phyloP scores from a whole-genome alignment of 139 green algal species.

The Chlorella sp. region DNA sequence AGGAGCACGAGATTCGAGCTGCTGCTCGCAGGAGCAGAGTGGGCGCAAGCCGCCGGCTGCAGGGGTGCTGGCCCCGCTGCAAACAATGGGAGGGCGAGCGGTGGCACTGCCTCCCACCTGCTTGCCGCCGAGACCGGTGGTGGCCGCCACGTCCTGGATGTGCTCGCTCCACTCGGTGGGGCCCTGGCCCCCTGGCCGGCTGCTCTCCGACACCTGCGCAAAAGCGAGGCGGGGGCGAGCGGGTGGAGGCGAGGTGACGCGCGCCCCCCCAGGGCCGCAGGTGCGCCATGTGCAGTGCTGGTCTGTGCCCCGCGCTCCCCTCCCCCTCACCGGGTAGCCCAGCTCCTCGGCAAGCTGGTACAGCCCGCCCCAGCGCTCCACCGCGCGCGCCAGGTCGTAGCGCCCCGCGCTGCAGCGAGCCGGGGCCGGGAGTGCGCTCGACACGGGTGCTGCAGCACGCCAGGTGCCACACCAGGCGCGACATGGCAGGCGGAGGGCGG shows the following conservation, averaged over 20 bases:
- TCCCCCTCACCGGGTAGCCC: slow-evolving; percentile 13
- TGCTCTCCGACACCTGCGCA: no score
- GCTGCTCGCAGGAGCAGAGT: no score
- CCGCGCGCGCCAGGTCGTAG: slow-evolving; percentile 48
- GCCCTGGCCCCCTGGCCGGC: background rate
- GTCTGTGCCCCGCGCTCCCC: background rate
- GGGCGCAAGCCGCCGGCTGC: no score
- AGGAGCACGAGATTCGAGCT: background rate
- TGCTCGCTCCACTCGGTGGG: slow-evolving; percentile 38
- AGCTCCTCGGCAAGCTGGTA: slow-evolving; percentile 36
- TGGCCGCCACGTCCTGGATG: slow-evolving; percentile 30
- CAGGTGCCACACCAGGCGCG: no score
- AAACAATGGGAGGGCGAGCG: background rate
- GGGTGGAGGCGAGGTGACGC: no score
- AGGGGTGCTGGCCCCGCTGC: no score
- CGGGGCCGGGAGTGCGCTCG: no score
- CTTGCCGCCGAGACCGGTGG: slow-evolving; percentile 38
- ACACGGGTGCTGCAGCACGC: no score
- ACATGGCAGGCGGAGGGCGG: no score
- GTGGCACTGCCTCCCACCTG: slow-evolving; percentile 2
- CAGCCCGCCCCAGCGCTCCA: slow-evolving; percentile 61
- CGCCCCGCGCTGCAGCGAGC: no score
- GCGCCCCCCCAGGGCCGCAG: background rate
- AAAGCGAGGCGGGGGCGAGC: no score
- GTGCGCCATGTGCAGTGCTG: background rate